Evolutionary conservation across 805 yeast species (phyloP), one percentile per base, ranked within the genome.

Genomic region (Saccharomycopsis sp.): DNA sequence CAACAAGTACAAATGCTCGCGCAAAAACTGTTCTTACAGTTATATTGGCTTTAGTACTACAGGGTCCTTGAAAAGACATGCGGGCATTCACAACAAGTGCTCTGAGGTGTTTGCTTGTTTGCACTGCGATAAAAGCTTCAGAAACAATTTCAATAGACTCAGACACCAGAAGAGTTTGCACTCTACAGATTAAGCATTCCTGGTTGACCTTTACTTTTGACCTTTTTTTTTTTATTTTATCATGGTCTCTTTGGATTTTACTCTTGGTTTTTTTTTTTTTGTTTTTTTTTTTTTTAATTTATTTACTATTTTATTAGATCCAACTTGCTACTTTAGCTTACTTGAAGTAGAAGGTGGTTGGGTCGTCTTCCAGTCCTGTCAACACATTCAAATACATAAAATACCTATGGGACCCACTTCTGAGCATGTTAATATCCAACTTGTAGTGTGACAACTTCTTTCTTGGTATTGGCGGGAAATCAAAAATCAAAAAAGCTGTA

Each of bases 61-160:
- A 3, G 49, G 49, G 6, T 43, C 47, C 8, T 34, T 46, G 26
- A 46, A 46, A 36, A 30, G 49, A 19, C 49, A 46, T 25, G 30
- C 35, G 2, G 42, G 40, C 31, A 40, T 36, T 13, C 49, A 46
- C 29, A 38, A 35, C 25, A 15, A 30, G 15, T 27, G 32, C 13
- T 16, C 31, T 12, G 37, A 40, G 27, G 22, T 29, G 3, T 42
- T 39, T 25, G 37, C 33, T 20, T 46, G 49, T 30, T 13, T 17
- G 2, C 34, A 13, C 19, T 46, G 49, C 30, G 32, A 39, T 4
- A 39, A 36, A 18, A 33, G 36, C 19, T 46, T 46, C 26, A 36
- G 25, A 22, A 39, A 36, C 17, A 42, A 25, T 12, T 46, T 35
- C 25, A 46, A 46, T 27, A 33, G 31, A 21, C 43, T 36, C 8